Conservation (phyloP, 78 protist genomes). For the Dictyostelium intermedium region DNA sequence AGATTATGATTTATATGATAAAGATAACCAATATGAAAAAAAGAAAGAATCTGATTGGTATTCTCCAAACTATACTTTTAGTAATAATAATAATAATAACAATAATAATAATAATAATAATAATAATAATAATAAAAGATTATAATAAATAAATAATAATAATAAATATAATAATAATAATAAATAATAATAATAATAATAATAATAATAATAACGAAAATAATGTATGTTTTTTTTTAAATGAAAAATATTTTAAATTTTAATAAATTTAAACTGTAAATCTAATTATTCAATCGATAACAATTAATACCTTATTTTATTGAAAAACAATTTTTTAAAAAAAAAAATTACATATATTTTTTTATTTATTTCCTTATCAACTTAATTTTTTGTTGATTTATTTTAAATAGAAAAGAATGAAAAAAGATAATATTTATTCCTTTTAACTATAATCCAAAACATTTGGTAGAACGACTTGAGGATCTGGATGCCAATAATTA, state of each 20-base stretch:
- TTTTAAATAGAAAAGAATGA: too few relatives aligned
- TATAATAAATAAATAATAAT: too few relatives aligned
- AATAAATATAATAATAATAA: too few relatives aligned
- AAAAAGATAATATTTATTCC: too few relatives aligned
- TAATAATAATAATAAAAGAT: too few relatives aligned
- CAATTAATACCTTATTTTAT: background rate
- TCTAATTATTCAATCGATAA: background rate
- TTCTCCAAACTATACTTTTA: constrained; percentile 5
- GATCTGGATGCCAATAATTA: constrained; percentile 34
- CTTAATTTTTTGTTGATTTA: too few relatives aligned
- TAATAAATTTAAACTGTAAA: background rate
- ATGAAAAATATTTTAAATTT: too few relatives aligned
- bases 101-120: too few relatives aligned
- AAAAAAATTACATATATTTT: too few relatives aligned
- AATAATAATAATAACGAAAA: background rate
- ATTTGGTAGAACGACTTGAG: background rate
- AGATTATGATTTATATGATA: background rate
- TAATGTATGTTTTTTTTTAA: background rate
- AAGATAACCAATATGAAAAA: background rate
- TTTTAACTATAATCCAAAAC: too few relatives aligned
- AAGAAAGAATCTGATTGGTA: constrained; percentile 11
- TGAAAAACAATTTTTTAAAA: too few relatives aligned
- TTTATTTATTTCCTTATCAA: too few relatives aligned
- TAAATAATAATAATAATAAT: background rate
- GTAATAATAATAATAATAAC: background rate